Percentiles rank a stretch among this genome's conserved stretches.
phyloP scores from a whole-genome alignment of 352 stramenopile species.

The Globisporangium parvum region DNA sequence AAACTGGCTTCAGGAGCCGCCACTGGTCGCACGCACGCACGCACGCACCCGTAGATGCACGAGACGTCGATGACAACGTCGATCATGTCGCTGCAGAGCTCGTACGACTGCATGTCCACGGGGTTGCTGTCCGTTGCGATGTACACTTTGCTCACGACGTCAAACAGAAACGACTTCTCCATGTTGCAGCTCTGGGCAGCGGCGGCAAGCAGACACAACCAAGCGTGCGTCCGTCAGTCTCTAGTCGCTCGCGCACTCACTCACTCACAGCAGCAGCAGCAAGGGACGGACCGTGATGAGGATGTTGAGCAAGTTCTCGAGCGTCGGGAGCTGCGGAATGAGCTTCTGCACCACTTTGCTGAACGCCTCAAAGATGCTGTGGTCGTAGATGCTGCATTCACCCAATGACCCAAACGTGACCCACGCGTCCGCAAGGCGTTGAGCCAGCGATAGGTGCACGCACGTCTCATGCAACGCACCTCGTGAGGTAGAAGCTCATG shows the following conservation, averaged over 20 bases:
- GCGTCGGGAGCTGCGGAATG: constrained; percentile 94
- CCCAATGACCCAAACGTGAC: not conserved
- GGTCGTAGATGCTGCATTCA: constrained; percentile 83
- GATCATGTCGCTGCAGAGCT: constrained; percentile 99
- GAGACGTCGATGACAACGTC: constrained; percentile 99
- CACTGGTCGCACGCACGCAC: too few species aligned
- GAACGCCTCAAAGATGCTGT: constrained; percentile 97
- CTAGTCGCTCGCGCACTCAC: not conserved
- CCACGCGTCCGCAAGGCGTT: not conserved
- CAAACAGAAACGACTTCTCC: constrained; percentile 98
- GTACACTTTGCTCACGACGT: constrained; percentile 99
- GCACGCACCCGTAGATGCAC: constrained; percentile 93
- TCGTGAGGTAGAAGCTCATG: constrained; percentile 90
- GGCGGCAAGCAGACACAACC: constrained; percentile 22
- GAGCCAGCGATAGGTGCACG: not conserved
- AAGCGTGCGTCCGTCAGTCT: not conserved
- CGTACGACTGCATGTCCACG: constrained; percentile 97
- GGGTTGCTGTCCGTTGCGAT: constrained; percentile 98
- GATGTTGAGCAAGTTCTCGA: constrained; percentile 98
- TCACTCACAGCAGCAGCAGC: not conserved
- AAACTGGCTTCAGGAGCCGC: too few species aligned
- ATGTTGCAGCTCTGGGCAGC: constrained; percentile 90
- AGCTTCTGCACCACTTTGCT: constrained; percentile 97
- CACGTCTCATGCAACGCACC: constrained; percentile 10
- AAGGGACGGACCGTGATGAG: constrained; percentile 81